A percentile compares a stretch with the other conserved stretches of the same genome.
phyloP scores from a whole-genome alignment of 2,329 filamentous ascomycete species.

The Cladophialophora immunda region DNA sequence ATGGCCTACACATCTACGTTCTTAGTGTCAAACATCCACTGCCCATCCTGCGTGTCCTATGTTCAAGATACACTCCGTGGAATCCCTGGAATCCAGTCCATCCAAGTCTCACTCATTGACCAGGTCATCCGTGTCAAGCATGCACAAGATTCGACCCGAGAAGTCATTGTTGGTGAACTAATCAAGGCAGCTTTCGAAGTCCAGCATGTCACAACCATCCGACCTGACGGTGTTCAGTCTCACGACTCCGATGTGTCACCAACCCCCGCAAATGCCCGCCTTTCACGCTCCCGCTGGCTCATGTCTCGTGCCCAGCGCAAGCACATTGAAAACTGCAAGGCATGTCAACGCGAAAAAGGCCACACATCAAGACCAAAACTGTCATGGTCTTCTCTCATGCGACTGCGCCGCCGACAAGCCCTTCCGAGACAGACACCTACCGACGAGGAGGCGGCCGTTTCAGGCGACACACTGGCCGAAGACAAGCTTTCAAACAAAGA shows the following conservation, averaged over 20 bases:
- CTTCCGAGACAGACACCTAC: slow-evolving; percentile 1
- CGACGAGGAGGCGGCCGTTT: slow-evolving; percentile 25
- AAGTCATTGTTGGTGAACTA: slow-evolving; percentile 49
- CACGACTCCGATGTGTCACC: slow-evolving; percentile 48
- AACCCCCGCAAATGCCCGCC: slow-evolving; percentile 8
- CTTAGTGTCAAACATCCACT: slow-evolving; percentile 59
- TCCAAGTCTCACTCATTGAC: slow-evolving; percentile 55
- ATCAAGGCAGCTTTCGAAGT: slow-evolving; percentile 58
- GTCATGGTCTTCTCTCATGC: slow-evolving; percentile 32
- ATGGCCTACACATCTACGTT: slow-evolving; percentile 47
- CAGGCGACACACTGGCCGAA: slow-evolving; percentile 23
- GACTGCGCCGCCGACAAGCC: slow-evolving; percentile 18
- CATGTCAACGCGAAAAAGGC: slow-evolving; percentile 55
- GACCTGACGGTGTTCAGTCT: slow-evolving; percentile 44
- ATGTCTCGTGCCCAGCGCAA: slow-evolving; percentile 42
- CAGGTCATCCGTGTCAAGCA: slow-evolving; percentile 56
- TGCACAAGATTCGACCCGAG: slow-evolving; percentile 43
- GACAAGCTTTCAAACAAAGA: slow-evolving; percentile 25
- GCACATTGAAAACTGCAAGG: slow-evolving; percentile 61
- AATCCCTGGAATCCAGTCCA: slow-evolving; percentile 46
- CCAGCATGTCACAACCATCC: slow-evolving; percentile 52
- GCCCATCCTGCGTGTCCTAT: slow-evolving; percentile 57
- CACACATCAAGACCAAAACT: slow-evolving; percentile 37
- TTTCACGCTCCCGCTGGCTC: slow-evolving; percentile 29
- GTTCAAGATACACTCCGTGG: slow-evolving; percentile 53